These are phyloP conservation scores for Aureobasidium lini DNA, from an alignment of 2,329 filamentous ascomycete species.

Conservation along the genomic window DNA sequence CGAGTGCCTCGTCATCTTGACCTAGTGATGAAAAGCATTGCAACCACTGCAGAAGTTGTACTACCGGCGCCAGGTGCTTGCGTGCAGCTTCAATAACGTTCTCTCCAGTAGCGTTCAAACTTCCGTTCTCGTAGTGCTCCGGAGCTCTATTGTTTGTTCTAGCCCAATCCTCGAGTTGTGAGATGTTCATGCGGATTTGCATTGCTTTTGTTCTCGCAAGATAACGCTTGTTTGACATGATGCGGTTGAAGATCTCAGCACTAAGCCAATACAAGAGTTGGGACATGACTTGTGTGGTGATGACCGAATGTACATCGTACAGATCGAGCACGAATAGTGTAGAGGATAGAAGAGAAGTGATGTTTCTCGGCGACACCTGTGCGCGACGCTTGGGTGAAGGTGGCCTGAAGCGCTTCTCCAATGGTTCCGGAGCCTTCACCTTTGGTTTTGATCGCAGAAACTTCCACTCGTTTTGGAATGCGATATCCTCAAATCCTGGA, in stretches of 20 bases:
- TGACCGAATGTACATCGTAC: slow-evolving; percentile 98
- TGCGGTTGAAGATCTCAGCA: slow-evolving; percentile 91
- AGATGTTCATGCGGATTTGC: slow-evolving; percentile 99
- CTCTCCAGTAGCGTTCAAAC: slow-evolving; percentile 77
- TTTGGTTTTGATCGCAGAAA: slow-evolving; percentile 88
- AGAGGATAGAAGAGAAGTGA: slow-evolving; percentile 89
- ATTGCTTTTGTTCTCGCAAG: slow-evolving; percentile 95
- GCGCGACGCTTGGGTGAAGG: slow-evolving; percentile 89
- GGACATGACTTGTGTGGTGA: slow-evolving; percentile 81
- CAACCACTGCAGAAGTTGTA: slow-evolving; percentile 93
- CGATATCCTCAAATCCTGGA: slow-evolving; percentile 90
- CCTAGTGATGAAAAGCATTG: slow-evolving; percentile 94
- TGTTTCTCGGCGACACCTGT: slow-evolving; percentile 86
- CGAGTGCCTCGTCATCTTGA: slow-evolving; percentile 81
- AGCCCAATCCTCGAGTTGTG: slow-evolving; percentile 91
- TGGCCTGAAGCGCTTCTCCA: slow-evolving; percentile 83
- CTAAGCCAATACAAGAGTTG: slow-evolving; percentile 95
- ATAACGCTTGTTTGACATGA: slow-evolving; percentile 94
- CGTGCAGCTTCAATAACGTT: slow-evolving; percentile 77
- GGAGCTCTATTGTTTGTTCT: slow-evolving; percentile 86
- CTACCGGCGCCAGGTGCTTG: slow-evolving; percentile 78
- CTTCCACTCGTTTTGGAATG: slow-evolving; percentile 98
- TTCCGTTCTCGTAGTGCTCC: slow-evolving; percentile 91
- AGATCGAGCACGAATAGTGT: slow-evolving; percentile 94
- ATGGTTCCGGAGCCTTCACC: slow-evolving; percentile 73